Percentiles rank a stretch among this genome's conserved stretches.
These are phyloP conservation scores for Pythium myriotylum DNA, from an alignment of 352 stramenopile genomes.

Conservation along the genomic window DNA sequence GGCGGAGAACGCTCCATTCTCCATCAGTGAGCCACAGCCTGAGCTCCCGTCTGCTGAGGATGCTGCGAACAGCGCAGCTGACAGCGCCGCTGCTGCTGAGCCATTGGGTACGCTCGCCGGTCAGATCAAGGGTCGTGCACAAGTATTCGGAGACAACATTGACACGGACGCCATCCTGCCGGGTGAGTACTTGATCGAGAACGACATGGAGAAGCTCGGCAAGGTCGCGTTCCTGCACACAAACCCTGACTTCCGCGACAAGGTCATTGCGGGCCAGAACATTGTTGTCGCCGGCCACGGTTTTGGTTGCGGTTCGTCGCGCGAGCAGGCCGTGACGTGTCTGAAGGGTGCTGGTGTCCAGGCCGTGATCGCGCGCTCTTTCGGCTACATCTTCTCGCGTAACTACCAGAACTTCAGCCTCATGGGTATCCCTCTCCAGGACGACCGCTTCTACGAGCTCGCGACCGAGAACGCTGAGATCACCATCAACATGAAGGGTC, in stretches of 20 bases:
- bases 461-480: constrained; percentile 76
- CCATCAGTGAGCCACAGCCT: constrained; percentile 49
- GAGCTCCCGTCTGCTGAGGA: constrained; percentile 43
- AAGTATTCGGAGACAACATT: constrained; percentile 90
- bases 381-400: constrained; percentile 87
- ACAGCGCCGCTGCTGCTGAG: constrained; percentile 28
- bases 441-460: constrained; percentile 83
- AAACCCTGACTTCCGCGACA: constrained; percentile 86
- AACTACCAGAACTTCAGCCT: constrained; percentile 90
- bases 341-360: constrained; percentile 83
- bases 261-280: constrained; percentile 69
- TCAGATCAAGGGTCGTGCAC: constrained; percentile 68
- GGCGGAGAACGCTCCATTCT: constrained; percentile 42
- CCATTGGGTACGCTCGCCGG: constrained; percentile 34
- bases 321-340: constrained; percentile 81
- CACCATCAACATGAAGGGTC: constrained; percentile 81
- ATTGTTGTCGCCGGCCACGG: constrained; percentile 79
- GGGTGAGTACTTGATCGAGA: constrained; percentile 81
- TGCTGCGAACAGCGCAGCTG: constrained; percentile 23
- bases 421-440: constrained; percentile 75
- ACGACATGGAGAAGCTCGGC: constrained; percentile 82
- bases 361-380: constrained; percentile 83
- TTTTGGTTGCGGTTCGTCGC: constrained; percentile 85
- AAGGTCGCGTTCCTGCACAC: constrained; percentile 86
- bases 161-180: constrained; percentile 89